A percentile compares a stretch with the other conserved stretches of the same genome.
These are phyloP conservation scores for Penicillium polonicum DNA, from an alignment of 2,329 filamentous ascomycete species.

Conservation along the genomic window DNA sequence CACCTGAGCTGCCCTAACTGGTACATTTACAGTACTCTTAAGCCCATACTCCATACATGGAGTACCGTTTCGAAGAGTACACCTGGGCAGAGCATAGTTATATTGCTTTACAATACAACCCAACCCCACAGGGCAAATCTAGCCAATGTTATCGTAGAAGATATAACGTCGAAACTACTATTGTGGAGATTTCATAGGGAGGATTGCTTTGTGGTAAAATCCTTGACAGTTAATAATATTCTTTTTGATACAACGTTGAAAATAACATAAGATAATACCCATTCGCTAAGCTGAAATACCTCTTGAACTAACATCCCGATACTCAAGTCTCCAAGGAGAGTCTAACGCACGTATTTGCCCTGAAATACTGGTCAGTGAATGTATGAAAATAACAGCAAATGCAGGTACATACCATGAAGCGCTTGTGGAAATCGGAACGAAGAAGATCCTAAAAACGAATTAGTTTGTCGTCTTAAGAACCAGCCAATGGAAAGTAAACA, in stretches of 20 bases:
- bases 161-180: not conserved
- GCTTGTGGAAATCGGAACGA: slow-evolving; percentile 94
- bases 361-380: not conserved
- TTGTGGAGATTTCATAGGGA: too few species aligned
- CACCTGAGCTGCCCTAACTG: not conserved
- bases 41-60: not conserved
- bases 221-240: not conserved
- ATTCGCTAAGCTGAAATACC: slow-evolving; percentile 4
- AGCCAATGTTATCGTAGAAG: not conserved
- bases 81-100: not conserved
- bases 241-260: not conserved
- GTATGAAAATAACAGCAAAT: not conserved
- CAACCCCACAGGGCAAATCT: too few species aligned
- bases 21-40: not conserved
- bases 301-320: not conserved
- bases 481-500: slow-evolving; percentile 33
- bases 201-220: not conserved
- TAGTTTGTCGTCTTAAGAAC: slow-evolving; percentile 16
- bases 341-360: slow-evolving; percentile 10
- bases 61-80: not conserved
- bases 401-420: slow-evolving; percentile 71
- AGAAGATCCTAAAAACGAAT: slow-evolving; percentile 66
- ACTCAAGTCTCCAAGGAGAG: not conserved
- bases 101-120: not conserved
- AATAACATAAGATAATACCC: not conserved